Percentiles rank a stretch among this genome's conserved stretches.
These are phyloP conservation scores for Sextonia rubra DNA, from an alignment of 164 flowering plant genomes.

Conservation along the genomic window DNA sequence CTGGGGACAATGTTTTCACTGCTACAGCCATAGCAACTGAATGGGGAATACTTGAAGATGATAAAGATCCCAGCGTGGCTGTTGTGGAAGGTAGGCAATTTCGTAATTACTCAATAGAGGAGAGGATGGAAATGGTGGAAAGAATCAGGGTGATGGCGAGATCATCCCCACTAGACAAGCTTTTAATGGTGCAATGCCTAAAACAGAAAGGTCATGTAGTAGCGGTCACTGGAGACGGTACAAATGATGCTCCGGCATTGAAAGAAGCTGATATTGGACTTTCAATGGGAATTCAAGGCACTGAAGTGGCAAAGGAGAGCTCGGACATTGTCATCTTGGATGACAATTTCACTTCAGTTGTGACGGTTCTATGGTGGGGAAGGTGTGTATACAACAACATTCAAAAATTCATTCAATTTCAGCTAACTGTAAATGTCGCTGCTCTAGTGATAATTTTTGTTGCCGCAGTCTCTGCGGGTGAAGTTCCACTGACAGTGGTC, in stretches of 20 bases:
- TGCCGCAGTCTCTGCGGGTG: no score
- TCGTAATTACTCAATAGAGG: constrained; percentile 27
- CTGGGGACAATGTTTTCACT: constrained; percentile 60
- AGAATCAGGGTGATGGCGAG: constrained; percentile 37
- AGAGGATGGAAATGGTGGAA: constrained; percentile 32
- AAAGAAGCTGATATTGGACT: constrained; percentile 38
- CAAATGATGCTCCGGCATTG: constrained; percentile 59
- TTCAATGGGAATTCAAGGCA: constrained; percentile 41
- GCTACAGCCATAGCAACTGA: constrained; percentile 62
- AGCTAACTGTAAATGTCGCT: no score
- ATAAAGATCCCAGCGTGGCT: constrained; percentile 17
- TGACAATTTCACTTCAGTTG: constrained; percentile 37
- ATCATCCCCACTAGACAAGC: constrained; percentile 43
- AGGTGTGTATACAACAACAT: constrained; percentile 44
- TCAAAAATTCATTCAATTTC: no score
- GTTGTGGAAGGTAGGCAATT: constrained; percentile 37
- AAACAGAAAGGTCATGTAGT: constrained; percentile 39
- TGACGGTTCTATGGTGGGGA: constrained; percentile 38
- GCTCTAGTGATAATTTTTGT: no score
- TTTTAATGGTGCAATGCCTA: constrained; percentile 36
- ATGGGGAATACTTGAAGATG: constrained; percentile 50
- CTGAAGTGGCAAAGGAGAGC: constrained; percentile 35
- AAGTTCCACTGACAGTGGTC: no score
- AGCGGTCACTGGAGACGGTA: constrained; percentile 45
- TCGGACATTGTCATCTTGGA: constrained; percentile 36